Conservation (phyloP, 1,139 yeast genomes). For the Ogataea hybrid region DNA sequence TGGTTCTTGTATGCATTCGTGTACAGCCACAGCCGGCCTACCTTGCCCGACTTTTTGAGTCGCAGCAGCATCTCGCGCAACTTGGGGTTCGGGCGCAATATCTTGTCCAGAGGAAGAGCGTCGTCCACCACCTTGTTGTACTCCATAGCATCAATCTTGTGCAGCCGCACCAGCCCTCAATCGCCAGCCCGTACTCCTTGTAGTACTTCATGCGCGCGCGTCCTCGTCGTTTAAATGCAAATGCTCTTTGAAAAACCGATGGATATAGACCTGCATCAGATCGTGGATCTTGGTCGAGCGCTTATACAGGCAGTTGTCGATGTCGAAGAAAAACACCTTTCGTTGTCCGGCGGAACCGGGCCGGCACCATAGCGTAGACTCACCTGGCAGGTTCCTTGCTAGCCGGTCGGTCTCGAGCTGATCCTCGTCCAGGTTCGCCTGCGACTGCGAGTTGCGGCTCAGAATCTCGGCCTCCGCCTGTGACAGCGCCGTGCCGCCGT, state of each 20-base stretch:
- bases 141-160: conserved; percentile 82
- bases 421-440: conserved; percentile 19
- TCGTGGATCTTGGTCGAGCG: conserved; percentile 76
- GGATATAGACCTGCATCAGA: conserved; percentile 84
- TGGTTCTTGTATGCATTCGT: conserved; percentile 94
- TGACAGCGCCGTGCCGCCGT: conserved; percentile 10
- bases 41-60: conserved; percentile 44
- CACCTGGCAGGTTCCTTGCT: conserved; percentile 33
- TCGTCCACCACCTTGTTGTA: conserved; percentile 90
- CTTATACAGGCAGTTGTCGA: conserved; percentile 85
- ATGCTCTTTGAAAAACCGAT: conserved; percentile 68
- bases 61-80: conserved; percentile 51
- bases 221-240: conserved; percentile 65
- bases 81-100: conserved; percentile 57
- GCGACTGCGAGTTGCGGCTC: conserved; percentile 22
- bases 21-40: conserved; percentile 74
- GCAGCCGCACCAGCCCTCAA: conserved; percentile 87
- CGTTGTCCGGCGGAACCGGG: conserved; percentile 41
- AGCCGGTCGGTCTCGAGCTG: conserved; percentile 29
- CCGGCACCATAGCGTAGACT: conserved; percentile 45
- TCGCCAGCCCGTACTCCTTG: conserved; percentile 84
- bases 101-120: conserved; percentile 78
- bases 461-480: conserved; percentile 21
- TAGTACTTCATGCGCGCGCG: conserved; percentile 82
- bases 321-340: conserved; percentile 79